Percentiles rank a stretch among this genome's conserved stretches.
These are phyloP conservation scores for Backusella australiensis DNA, from an alignment of 192 early-diverging fungal genomes.

Conservation along the genomic window DNA sequence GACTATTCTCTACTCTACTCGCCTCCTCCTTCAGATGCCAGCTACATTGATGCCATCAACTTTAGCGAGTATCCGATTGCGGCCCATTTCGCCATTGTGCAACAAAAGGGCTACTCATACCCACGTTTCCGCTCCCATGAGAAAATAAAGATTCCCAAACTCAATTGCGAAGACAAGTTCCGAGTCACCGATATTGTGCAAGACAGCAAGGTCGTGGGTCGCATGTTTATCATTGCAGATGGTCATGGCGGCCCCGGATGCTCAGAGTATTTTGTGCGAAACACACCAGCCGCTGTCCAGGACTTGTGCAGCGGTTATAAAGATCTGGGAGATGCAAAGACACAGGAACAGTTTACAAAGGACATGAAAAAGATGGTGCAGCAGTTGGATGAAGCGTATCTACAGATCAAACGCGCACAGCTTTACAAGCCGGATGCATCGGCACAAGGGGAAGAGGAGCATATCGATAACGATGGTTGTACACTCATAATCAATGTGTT, in stretches of 20 bases:
- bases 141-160: slow-evolving; percentile 47
- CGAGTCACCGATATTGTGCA: slow-evolving; percentile 40
- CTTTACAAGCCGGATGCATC: slow-evolving; percentile 11
- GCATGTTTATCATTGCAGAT: slow-evolving; percentile 55
- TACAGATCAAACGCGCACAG: slow-evolving; percentile 49
- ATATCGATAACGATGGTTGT: slow-evolving; percentile 48
- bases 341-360: slow-evolving; percentile 42
- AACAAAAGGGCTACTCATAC: slow-evolving; percentile 59
- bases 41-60: slow-evolving; percentile 33
- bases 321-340: neutral
- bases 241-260: slow-evolving; percentile 58
- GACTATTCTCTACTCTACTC: slow-evolving; percentile 32
- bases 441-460: slow-evolving; percentile 2
- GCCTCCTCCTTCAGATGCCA: slow-evolving; percentile 21
- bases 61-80: slow-evolving; percentile 44
- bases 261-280: slow-evolving; percentile 48
- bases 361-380: slow-evolving; percentile 46
- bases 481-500: slow-evolving; percentile 56
- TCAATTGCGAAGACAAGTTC: slow-evolving; percentile 54
- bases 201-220: slow-evolving; percentile 21
- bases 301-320: slow-evolving; percentile 43
- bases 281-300: slow-evolving; percentile 45
- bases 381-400: slow-evolving; percentile 48
- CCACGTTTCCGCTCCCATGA: slow-evolving; percentile 49
- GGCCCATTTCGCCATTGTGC: slow-evolving; percentile 47